These are phyloP conservation scores for Phytophthora ohioensis DNA, from an alignment of 352 stramenopile species.

Conservation along the genomic window DNA sequence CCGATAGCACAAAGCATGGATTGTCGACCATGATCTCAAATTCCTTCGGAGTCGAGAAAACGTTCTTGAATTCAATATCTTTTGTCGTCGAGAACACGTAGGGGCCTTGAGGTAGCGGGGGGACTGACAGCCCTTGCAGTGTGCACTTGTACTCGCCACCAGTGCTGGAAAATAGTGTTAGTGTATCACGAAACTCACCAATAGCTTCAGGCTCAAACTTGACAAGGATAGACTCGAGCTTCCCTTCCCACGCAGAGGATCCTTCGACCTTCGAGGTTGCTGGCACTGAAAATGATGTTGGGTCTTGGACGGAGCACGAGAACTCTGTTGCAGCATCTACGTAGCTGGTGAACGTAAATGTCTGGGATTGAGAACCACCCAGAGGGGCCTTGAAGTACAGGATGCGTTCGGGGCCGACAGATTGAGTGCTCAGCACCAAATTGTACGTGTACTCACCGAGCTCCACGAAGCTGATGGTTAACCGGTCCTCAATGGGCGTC, in stretches of 20 bases:
- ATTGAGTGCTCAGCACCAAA: slow-evolving; percentile 79
- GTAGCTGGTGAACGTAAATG: slow-evolving; percentile 83
- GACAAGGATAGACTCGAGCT: slow-evolving; percentile 62
- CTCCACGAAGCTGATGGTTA: slow-evolving; percentile 87
- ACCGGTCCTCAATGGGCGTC: slow-evolving; percentile 49
- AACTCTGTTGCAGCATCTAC: slow-evolving; percentile 52
- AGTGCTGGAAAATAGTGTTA: slow-evolving; percentile 66
- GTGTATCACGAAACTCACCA: slow-evolving; percentile 84
- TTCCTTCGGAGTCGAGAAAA: slow-evolving; percentile 78
- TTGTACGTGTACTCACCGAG: slow-evolving; percentile 92
- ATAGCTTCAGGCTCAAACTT: slow-evolving; percentile 92
- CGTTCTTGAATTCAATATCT: slow-evolving; percentile 92
- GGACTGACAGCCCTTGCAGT: slow-evolving; percentile 78
- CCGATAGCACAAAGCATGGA: slow-evolving; percentile 67
- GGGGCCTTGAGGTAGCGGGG: slow-evolving; percentile 85
- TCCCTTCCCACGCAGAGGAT: slow-evolving; percentile 79
- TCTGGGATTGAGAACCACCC: slow-evolving; percentile 77
- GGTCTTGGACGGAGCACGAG: slow-evolving; percentile 60
- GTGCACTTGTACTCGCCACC: slow-evolving; percentile 88
- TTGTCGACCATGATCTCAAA: slow-evolving; percentile 89
- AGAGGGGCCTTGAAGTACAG: slow-evolving; percentile 88
- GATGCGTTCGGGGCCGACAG: slow-evolving; percentile 66
- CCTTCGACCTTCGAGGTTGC: slow-evolving; percentile 58
- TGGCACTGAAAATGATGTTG: slow-evolving; percentile 78
- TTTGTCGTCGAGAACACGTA: slow-evolving; percentile 70